Percentiles rank a stretch among this genome's conserved stretches.
Conservation (phyloP, 1,284 basidiomycete genomes). For the Fomitopsis betulina region DNA sequence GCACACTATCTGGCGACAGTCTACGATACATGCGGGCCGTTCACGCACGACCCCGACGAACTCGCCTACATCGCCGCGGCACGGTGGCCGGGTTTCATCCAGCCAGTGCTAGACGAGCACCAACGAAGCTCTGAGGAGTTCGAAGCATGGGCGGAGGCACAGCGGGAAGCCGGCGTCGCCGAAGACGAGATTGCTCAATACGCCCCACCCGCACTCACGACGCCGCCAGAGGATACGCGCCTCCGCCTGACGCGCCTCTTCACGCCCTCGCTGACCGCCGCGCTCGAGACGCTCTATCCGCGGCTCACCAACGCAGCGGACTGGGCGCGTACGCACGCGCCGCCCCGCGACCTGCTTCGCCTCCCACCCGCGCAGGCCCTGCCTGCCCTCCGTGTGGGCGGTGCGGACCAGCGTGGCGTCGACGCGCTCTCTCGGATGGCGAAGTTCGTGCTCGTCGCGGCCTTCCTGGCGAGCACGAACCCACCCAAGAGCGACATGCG, state of each 20-base stretch:
- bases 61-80: conserved; percentile 73
- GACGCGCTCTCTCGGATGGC: conserved; percentile 51
- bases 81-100: conserved; percentile 75
- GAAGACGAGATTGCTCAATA: conserved; percentile 14
- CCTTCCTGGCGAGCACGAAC: conserved; percentile 86
- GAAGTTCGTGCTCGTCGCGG: conserved; percentile 77
- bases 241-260: conserved; percentile 60
- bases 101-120: conserved; percentile 59
- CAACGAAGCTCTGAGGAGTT: conserved; percentile 1
- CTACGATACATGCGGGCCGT: conserved; percentile 60
- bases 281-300: conserved; percentile 63
- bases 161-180: not conserved
- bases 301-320: conserved; percentile 54
- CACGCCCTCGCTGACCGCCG: conserved; percentile 52
- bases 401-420: conserved; percentile 11
- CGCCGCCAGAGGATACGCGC: conserved; percentile 52
- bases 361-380: conserved; percentile 12
- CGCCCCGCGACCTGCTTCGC: conserved; percentile 32
- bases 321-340: conserved; percentile 49
- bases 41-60: conserved; percentile 64
- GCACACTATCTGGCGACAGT: conserved; percentile 62
- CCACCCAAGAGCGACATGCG: conserved; percentile 77
- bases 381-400: conserved; percentile 5
- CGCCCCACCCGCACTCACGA: conserved; percentile 21
- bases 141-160: not conserved